Conservation (phyloP, 73 alveolate genomes). For the Paramecium octaurelia region DNA sequence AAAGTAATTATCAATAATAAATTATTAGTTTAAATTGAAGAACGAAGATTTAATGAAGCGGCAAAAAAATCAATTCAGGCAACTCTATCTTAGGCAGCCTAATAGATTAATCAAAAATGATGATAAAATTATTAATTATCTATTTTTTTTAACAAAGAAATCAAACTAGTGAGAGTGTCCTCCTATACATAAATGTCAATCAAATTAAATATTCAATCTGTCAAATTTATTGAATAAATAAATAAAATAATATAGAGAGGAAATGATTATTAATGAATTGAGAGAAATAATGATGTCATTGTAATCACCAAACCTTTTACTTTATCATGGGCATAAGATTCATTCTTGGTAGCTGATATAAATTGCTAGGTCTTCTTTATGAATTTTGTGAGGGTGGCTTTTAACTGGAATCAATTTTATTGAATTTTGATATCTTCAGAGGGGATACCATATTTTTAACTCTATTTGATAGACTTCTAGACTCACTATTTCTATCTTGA, state of each 20-base stretch:
- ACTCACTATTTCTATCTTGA: not conserved
- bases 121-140: not conserved
- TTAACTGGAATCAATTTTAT: not conserved
- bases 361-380: not conserved
- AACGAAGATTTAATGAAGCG: constrained; percentile 95
- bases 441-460: not conserved
- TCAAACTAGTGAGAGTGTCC: not conserved
- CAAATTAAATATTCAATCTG: no score
- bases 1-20: constrained; percentile 46
- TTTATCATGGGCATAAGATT: not conserved
- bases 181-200: no score
- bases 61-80: constrained; percentile 90
- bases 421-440: not conserved
- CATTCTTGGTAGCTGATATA: not conserved
- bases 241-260: not conserved
- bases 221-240: not conserved
- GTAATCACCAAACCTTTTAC: not conserved
- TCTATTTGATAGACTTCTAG: not conserved
- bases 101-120: constrained; percentile 57
- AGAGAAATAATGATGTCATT: not conserved
- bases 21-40: constrained; percentile 83
- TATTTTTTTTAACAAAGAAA: not conserved
- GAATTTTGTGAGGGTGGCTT: not conserved
- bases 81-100: constrained; percentile 79
- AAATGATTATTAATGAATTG: not conserved